Base-by-base conservation (phyloP, 768 basidiomycete genomes). In the Serpula lacrymans region DNA sequence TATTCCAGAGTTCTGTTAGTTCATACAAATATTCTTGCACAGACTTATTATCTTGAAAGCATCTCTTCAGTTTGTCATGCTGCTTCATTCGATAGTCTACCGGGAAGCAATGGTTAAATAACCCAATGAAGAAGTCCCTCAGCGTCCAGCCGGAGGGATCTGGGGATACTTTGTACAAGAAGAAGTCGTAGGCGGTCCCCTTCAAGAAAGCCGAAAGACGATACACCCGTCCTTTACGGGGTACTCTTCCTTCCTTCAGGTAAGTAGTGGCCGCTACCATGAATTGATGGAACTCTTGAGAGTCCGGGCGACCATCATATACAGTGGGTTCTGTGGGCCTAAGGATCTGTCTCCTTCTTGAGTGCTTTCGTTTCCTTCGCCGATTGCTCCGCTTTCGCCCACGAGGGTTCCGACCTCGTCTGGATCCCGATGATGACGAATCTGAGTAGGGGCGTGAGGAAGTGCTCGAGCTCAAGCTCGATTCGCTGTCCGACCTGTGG, bases 151-250 rank as follows among this genome's bases (percentile, higher is more conserved):
- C 30, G 2, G 51, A 34, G 1, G 51, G 33, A 10, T 52, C 51
- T 4, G 43, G 31, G 0, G 63, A 43, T 0, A 68, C 60, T 14
- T 52, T 48, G 17, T 53, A 51, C 6, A 52, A 49, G 35, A 65
- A 68, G 34, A 62, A 65, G 13, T 60, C 45, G 26, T 59, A 58
- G 0, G 69, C 68, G 1, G 50, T 51, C 0, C 55, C 63, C 2
- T 42, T 53, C 7, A 72, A 41, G 51, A 51, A 69, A 11, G 53
- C 37, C 0, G 53, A 48, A 6, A 62, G 25, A 6, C 54, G 43
- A 18, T 50, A 51, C 0, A 60, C 54, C 14, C 37, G 51, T 2
- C 49, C 27, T 6, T 34, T 17, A 10, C 11, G 20, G 6, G 32
- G 40, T 3, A 56, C 47, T 3, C 38, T 21, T 5, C 49, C 57